phyloP scores from a whole-genome alignment of 345 rosid species.

The Physaria fendleri region DNA sequence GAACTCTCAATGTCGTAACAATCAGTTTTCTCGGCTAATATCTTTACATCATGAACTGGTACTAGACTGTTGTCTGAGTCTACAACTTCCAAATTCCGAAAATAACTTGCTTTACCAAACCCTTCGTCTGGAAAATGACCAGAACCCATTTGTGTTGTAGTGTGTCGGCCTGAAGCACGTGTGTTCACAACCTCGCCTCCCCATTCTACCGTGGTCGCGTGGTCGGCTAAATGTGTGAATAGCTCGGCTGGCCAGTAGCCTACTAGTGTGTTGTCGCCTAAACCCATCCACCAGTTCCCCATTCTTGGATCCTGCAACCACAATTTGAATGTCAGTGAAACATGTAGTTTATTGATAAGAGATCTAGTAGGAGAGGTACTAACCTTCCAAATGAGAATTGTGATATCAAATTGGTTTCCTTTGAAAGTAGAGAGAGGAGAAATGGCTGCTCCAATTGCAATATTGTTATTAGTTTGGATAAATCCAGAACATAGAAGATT shows the following conservation, averaged over 20 bases:
- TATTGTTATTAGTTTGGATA: slow-evolving; percentile 79
- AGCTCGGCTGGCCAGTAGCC: slow-evolving; percentile 99
- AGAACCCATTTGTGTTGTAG: slow-evolving; percentile 94
- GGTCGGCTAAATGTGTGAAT: slow-evolving; percentile 81
- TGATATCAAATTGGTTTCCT: slow-evolving; percentile 73
- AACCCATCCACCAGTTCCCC: slow-evolving; percentile 99
- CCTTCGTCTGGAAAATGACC: slow-evolving; percentile 86
- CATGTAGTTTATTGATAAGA: too few relatives aligned
- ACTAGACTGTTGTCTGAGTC: slow-evolving; percentile 83
- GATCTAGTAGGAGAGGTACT: neutral
- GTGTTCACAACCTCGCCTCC: slow-evolving; percentile 97
- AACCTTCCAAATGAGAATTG: slow-evolving; percentile 96
- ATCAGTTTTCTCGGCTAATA: slow-evolving; percentile 73
- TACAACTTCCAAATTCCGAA: slow-evolving; percentile 78
- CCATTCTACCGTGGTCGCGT: slow-evolving; percentile 95
- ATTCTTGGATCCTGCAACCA: slow-evolving; percentile 82
- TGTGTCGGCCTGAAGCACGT: slow-evolving; percentile 70
- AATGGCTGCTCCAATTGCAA: slow-evolving; percentile 99
- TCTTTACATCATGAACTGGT: slow-evolving; percentile 54
- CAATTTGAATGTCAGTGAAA: too few relatives aligned
- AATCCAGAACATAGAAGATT: slow-evolving; percentile 93
- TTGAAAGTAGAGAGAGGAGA: slow-evolving; percentile 69
- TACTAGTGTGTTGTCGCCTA: slow-evolving; percentile 71
- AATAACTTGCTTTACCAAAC: slow-evolving; percentile 79
- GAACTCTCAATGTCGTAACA: slow-evolving; percentile 82